Evolutionary conservation across 805 yeast species (phyloP), one percentile per base, ranked within the genome.

Genomic region (Yarrowia sp.): DNA sequence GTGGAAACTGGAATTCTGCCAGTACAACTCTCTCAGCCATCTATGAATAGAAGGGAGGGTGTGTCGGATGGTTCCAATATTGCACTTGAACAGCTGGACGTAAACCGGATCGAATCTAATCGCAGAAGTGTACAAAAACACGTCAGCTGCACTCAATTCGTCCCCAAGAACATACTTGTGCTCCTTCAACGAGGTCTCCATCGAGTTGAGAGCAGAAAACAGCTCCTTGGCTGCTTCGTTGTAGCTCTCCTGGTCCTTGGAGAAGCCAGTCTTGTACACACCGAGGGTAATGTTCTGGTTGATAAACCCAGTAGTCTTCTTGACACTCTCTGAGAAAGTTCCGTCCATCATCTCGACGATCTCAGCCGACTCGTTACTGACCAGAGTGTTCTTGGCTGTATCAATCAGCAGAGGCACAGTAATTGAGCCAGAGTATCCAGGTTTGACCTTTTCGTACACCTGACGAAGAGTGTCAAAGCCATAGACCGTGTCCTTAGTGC

Each of bases 371-470:
- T 93, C 98, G 73, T 93, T 93, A 76, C 83, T 90, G 63, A 93
- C 97, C 71, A 93, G 88, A 0, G 96, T 88, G 61, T 83, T 75
- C 27, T 81, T 80, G 74, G 91, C 84, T 69, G 81, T 87, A 73
- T 93, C 98, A 94, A 96, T 93, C 68, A 93, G 78, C 2, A 92
- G 88, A 1, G 98, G 98, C 32, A 93, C 98, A 0, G 97, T 92
- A 71, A 84, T 88, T 65, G 97, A 79, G 4, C 96, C 97, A 14
- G 73, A 75, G 74, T 90, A 92, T 24, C 86, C 81, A 0, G 92
- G 86, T 58, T 89, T 78, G 6, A 88, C 88, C 72, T 84, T 84
- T 74, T 76, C 84, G 72, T 93, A 93, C 24, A 92, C 69, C 67
- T 93, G 86, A 27, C 85, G 79, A 44, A 92, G 65, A 66, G 90